Percentiles rank a stretch among this genome's conserved stretches.
Conservation (phyloP, 2,329 filamentous ascomycete genomes). For the Fusarium agapanthi region DNA sequence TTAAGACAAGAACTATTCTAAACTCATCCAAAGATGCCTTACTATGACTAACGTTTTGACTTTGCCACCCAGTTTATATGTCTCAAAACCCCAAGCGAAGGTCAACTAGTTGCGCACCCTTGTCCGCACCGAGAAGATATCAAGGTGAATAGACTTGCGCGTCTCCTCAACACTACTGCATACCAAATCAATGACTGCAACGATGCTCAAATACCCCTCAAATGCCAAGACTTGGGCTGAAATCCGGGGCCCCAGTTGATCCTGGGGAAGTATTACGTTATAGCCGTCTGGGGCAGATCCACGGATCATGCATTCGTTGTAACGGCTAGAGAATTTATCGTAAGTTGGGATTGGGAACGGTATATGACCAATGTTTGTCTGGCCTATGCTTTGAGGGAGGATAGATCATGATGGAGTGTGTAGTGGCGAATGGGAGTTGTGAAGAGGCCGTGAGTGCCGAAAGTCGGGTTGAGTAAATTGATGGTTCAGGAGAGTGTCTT, state of each 20-base stretch:
- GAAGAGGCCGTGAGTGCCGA: neutral
- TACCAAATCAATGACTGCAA: neutral
- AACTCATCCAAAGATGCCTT: neutral
- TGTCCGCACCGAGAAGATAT: neutral
- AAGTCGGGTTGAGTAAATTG: neutral
- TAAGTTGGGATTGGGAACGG: neutral
- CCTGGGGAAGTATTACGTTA: neutral
- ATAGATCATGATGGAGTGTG: neutral
- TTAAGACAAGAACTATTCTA: neutral
- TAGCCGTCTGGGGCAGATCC: slow-evolving; percentile 1
- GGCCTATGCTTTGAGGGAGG: neutral
- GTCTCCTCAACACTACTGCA: neutral
- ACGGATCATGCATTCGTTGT: neutral
- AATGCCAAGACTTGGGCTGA: neutral
- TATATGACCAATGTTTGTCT: neutral
- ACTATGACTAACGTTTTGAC: neutral
- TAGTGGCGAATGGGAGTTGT: neutral
- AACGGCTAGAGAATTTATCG: slow-evolving; percentile 3
- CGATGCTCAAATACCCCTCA: neutral
- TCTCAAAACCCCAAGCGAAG: neutral
- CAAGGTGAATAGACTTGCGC: neutral
- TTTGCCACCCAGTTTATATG: neutral
- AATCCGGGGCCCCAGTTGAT: slow-evolving; percentile 1
- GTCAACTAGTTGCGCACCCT: neutral
- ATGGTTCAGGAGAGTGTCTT: neutral